These are phyloP conservation scores for Pythium guiyangense DNA, from an alignment of 352 stramenopile genomes.

Conservation along the genomic window DNA sequence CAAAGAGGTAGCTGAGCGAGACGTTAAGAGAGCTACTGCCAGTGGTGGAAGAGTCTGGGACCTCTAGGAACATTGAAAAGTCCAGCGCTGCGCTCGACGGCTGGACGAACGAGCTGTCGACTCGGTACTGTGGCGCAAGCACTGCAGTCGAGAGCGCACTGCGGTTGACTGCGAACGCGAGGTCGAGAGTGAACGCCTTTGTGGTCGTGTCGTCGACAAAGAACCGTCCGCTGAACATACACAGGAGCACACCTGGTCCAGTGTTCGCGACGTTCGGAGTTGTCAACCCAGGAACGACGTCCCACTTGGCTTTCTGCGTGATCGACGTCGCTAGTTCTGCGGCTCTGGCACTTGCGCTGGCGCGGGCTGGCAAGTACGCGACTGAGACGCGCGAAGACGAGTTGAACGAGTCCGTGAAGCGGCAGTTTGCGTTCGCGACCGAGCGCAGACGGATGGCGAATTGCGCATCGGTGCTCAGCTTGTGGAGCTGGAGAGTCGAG, in stretches of 20 bases:
- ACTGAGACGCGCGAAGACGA: slow-evolving; percentile 37
- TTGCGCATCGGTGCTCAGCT: slow-evolving; percentile 25
- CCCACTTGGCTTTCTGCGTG: slow-evolving; percentile 26
- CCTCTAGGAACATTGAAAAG: slow-evolving; percentile 32
- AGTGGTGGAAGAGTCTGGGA: slow-evolving; percentile 5
- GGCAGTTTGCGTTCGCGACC: slow-evolving; percentile 27
- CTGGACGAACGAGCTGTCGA: slow-evolving; percentile 45
- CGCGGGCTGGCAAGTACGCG: slow-evolving; percentile 30
- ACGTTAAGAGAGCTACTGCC: slow-evolving; percentile 11
- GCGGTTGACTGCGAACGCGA: slow-evolving; percentile 29
- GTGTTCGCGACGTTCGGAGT: slow-evolving; percentile 13
- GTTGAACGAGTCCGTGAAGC: slow-evolving; percentile 28
- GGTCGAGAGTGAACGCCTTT: slow-evolving; percentile 44
- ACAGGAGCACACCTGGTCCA: slow-evolving; percentile 32
- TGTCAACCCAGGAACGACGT: slow-evolving; percentile 24
- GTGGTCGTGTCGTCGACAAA: slow-evolving; percentile 41
- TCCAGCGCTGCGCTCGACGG: slow-evolving; percentile 39
- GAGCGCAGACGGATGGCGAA: slow-evolving; percentile 31
- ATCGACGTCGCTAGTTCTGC: slow-evolving; percentile 24
- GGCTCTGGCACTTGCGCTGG: slow-evolving; percentile 14
- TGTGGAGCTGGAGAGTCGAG: slow-evolving; percentile 39
- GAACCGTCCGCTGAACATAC: slow-evolving; percentile 44
- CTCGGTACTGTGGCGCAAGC: slow-evolving; percentile 18
- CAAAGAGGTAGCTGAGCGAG: slow-evolving; percentile 32
- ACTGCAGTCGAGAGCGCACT: slow-evolving; percentile 6